Conservation (phyloP, 352 stramenopile genomes). For the Phytophthora agathidicida region DNA sequence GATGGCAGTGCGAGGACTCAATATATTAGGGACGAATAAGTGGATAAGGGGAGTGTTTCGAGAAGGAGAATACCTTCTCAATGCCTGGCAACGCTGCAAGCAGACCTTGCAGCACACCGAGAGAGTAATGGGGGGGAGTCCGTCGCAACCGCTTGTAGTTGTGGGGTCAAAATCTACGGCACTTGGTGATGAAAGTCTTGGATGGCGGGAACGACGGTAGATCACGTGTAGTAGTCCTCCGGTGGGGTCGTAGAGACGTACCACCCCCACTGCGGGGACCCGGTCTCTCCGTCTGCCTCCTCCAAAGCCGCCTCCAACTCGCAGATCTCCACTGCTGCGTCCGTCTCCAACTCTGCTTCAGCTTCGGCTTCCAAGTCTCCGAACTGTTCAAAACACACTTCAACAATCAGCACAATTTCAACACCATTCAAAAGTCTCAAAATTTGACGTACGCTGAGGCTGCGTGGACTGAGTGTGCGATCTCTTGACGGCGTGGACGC, state of each 20-base stretch:
- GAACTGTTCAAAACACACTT: conserved; percentile 28
- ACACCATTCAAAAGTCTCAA: neutral
- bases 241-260: conserved; percentile 83
- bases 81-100: conserved; percentile 18
- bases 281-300: conserved; percentile 47
- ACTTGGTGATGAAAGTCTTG: conserved; percentile 14
- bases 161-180: conserved; percentile 30
- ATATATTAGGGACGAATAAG: conserved; percentile 43
- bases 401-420: conserved; percentile 7
- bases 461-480: conserved; percentile 35
- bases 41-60: too few species aligned
- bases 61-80: conserved; percentile 8
- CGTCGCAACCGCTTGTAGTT: conserved; percentile 20
- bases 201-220: neutral
- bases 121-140: conserved; percentile 19
- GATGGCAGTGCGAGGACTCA: conserved; percentile 21
- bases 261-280: conserved; percentile 81
- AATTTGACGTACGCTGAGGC: conserved; percentile 36
- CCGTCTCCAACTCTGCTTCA: conserved; percentile 13
- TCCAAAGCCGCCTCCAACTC: conserved; percentile 23
- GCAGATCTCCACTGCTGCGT: conserved; percentile 11
- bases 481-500: conserved; percentile 53
- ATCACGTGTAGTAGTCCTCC: conserved; percentile 68
- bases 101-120: conserved; percentile 18
- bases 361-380: conserved; percentile 40